phyloP scores from a whole-genome alignment of 495 filamentous ascomycete genomes.

The Talaromyces stipitatus region DNA sequence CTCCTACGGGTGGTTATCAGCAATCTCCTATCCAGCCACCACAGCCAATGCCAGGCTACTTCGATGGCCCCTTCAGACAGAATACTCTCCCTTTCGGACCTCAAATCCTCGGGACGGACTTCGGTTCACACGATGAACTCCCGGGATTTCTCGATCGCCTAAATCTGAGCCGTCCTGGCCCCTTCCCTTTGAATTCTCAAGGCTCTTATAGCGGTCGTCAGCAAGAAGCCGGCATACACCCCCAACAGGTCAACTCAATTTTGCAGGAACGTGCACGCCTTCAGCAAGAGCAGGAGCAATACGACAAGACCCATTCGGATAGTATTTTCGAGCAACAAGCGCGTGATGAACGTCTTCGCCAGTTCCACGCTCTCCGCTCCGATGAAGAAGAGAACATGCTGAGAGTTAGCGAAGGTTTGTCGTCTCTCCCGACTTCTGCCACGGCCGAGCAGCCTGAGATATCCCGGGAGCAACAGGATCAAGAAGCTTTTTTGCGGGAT shows the following conservation, averaged over 20 bases:
- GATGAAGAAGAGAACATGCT: conserved; percentile 43
- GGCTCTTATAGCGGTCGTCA: conserved; percentile 46
- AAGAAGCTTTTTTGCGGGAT: conserved; percentile 7
- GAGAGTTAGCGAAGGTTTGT: conserved; percentile 33
- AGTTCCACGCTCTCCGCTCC: conserved; percentile 54
- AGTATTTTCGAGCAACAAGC: conserved; percentile 43
- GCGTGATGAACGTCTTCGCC: conserved; percentile 52
- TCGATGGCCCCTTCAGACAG: conserved; percentile 49
- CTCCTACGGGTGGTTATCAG: conserved; percentile 67
- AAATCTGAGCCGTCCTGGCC: conserved; percentile 46
- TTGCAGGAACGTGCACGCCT: conserved; percentile 53
- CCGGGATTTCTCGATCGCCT: conserved; percentile 52
- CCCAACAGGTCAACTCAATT: conserved; percentile 52
- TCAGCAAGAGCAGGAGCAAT: conserved; percentile 57
- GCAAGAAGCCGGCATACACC: conserved; percentile 44
- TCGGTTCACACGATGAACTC: conserved; percentile 53
- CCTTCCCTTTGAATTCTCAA: conserved; percentile 42
- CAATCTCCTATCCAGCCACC: conserved; percentile 59
- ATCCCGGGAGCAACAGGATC: conserved; percentile 15
- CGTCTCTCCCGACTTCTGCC: conserved; percentile 25
- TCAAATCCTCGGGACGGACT: conserved; percentile 44
- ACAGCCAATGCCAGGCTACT: conserved; percentile 58
- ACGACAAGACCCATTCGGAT: conserved; percentile 41
- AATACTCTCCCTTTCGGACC: conserved; percentile 37
- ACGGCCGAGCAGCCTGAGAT: conserved; percentile 11